Evolutionary conservation across 331 rosid species (phyloP), one percentile per base, ranked within the genome.

Genomic region (Quercus phellos): DNA sequence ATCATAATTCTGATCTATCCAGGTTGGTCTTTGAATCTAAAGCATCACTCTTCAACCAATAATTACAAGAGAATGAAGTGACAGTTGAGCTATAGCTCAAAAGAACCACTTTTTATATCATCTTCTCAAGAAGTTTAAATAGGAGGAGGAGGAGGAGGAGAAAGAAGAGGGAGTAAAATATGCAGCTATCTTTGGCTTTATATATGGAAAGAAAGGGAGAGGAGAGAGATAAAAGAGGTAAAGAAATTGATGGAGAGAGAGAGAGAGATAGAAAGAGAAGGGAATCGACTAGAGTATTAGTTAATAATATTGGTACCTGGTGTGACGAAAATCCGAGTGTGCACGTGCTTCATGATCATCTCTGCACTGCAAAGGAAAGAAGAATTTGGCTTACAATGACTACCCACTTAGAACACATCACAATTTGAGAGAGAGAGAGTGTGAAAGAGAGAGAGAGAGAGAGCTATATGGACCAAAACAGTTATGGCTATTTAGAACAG

Each of bases 331-430:
- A 90, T 81, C 92, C 63, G 86, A 78, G 85, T 50, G 76, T 77
- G 85, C 99, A 95, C 97, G 97, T 93, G 99, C 69, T 90, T 83
- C 90, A 81, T 91, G 83, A 87, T 84, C 90, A 70, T 86, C 83
- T 60, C 76, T 68, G 87, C 77, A 68, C 88, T 86, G 87, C 89
- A 84, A 87, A 71, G 78, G 82, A 83, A 79, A 82, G 42, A 63
- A 84, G 87, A 80, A 82, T 79, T 81, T 80, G 68, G 84, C 74
- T 71, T 80, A 84, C 87, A 85, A 82, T 80, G 88, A 84, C 81
- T 12, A 10, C 16, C 53, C 53, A 46, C 53, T 46, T 3, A 55
- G 85, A 86, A 85, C 77, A 78, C 84, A 74, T 55, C 54, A 75
- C 75, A 77, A 63, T 67, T 21, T 29, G 88, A 80, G 68, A 80